These are phyloP conservation scores for Pseudonitzschia delicatissima DNA, from an alignment of 108 stramenopile genomes.

Conservation along the genomic window DNA sequence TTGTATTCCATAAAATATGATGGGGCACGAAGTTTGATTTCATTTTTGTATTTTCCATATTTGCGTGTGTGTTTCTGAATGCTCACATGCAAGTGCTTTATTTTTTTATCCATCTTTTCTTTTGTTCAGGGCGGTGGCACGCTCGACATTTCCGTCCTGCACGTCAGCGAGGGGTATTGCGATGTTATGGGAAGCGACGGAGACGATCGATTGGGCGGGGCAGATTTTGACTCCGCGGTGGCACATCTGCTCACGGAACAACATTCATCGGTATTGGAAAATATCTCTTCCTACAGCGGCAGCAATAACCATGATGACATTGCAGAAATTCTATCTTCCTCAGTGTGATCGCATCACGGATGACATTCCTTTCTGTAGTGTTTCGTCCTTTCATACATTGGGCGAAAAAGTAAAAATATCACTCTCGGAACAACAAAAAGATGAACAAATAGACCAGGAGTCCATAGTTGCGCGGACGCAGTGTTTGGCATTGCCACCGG, in stretches of 20 bases:
- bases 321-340: slow-evolving; percentile 54
- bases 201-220: slow-evolving; percentile 87
- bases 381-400: slow-evolving; percentile 80
- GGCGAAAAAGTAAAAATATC: slow-evolving; percentile 79
- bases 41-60: no score
- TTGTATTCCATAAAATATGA: no score
- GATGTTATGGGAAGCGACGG: slow-evolving; percentile 94
- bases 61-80: no score
- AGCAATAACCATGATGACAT: slow-evolving; percentile 15
- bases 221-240: slow-evolving; percentile 89
- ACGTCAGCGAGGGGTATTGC: slow-evolving; percentile 90
- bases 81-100: no score
- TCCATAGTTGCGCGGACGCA: not conserved
- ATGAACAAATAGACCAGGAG: slow-evolving; percentile 9
- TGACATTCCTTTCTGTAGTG: slow-evolving; percentile 55
- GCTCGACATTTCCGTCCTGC: slow-evolving; percentile 90
- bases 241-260: slow-evolving; percentile 52
- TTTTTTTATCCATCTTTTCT: not conserved
- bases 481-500: slow-evolving; percentile 23
- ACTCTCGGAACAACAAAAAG: slow-evolving; percentile 43
- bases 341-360: slow-evolving; percentile 50
- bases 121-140: slow-evolving; percentile 87
- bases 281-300: slow-evolving; percentile 8
- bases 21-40: no score
- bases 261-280: slow-evolving; percentile 22